Conservation (phyloP, 345 rosid species). For the Populus davidiana region DNA sequence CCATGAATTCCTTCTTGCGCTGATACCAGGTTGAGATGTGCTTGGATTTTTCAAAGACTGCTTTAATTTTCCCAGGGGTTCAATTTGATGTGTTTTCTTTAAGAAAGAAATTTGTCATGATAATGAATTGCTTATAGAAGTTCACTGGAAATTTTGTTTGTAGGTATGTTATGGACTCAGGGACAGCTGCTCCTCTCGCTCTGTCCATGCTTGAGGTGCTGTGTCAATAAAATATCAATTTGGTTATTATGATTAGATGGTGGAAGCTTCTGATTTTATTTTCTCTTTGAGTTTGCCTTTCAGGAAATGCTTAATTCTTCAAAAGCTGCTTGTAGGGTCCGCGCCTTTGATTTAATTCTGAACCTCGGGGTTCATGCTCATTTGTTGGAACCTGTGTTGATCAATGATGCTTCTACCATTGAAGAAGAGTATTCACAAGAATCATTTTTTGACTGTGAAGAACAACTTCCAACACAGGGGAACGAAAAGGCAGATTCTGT, state of each 20-base stretch:
- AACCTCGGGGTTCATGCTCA: constrained; percentile 99
- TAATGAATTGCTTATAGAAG: constrained; percentile 2
- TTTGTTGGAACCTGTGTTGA: constrained; percentile 74
- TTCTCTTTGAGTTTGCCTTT: constrained; percentile 20
- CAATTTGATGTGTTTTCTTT: neutral
- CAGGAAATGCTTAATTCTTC: constrained; percentile 97
- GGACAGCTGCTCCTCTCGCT: constrained; percentile 95
- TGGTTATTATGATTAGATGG: constrained; percentile 11
- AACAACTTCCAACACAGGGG: constrained; percentile 49
- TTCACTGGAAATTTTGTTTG: constrained; percentile 21
- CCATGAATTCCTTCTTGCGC: neutral
- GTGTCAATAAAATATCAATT: constrained; percentile 20
- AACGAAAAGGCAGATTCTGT: constrained; percentile 46
- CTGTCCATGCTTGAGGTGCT: constrained; percentile 93
- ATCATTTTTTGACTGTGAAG: constrained; percentile 54
- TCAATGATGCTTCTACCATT: constrained; percentile 65
- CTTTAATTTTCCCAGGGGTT: neutral
- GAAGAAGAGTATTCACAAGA: constrained; percentile 83
- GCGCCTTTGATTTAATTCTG: constrained; percentile 92
- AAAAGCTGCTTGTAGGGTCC: constrained; percentile 67
- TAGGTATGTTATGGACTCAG: constrained; percentile 96
- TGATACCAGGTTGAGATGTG: neutral
- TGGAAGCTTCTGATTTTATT: constrained; percentile 26
- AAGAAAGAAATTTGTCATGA: neutral
- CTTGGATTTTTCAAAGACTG: neutral